Percentiles rank a stretch among this genome's conserved stretches.
These are phyloP conservation scores for Vanderwaltozyma yarrowii DNA, from an alignment of 805 yeast species.

Conservation along the genomic window DNA sequence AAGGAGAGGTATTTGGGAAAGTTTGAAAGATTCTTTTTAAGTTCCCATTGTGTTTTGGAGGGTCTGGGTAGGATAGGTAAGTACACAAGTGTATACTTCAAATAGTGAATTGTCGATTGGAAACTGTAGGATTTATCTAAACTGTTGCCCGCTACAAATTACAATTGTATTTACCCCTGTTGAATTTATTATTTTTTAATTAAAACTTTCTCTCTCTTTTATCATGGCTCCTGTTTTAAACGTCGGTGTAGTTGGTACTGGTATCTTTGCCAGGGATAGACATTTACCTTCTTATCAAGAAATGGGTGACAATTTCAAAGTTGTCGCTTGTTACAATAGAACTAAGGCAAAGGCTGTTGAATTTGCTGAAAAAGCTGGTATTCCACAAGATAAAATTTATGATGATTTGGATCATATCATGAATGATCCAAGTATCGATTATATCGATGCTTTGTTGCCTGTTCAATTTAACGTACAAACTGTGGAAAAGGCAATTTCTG, in stretches of 20 bases:
- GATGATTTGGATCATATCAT: conserved; percentile 56
- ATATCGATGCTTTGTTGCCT: conserved; percentile 83
- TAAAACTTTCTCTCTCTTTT: neutral
- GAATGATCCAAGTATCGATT: conserved; percentile 55
- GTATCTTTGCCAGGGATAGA: conserved; percentile 76
- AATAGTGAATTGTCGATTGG: too few species aligned
- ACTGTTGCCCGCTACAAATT: too few species aligned
- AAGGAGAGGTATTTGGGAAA: too few species aligned
- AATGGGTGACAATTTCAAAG: conserved; percentile 40
- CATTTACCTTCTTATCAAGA: conserved; percentile 68
- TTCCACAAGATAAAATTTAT: conserved; percentile 41
- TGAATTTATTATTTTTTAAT: neutral
- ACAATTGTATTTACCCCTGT: too few species aligned
- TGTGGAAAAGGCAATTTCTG: conserved; percentile 57
- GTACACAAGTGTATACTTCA: too few species aligned
- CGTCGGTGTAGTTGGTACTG: conserved; percentile 69
- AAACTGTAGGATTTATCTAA: too few species aligned
- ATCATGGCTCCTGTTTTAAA: conserved; percentile 30
- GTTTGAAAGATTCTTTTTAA: too few species aligned
- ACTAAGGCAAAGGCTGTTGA: conserved; percentile 72
- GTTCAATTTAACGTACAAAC: conserved; percentile 66
- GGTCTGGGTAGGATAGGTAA: too few species aligned
- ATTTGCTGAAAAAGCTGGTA: conserved; percentile 58
- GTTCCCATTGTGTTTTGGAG: too few species aligned
- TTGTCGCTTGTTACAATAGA: conserved; percentile 72